Conservation (phyloP, 139 green algal genomes). For the Microglena sp. region DNA sequence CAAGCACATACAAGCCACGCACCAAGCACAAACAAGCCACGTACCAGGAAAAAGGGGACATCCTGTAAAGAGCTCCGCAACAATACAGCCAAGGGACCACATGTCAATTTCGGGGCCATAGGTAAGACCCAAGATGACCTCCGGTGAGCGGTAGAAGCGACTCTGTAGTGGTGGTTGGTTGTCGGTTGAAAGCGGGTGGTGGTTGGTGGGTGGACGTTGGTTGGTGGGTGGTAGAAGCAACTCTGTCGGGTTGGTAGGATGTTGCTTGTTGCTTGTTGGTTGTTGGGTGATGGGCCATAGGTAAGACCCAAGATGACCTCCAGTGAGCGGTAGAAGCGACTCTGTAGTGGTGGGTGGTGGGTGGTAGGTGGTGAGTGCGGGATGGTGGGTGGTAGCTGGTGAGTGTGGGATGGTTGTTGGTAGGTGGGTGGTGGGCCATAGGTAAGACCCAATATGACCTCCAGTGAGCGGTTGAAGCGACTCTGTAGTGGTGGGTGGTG, state of each 20-base stretch:
- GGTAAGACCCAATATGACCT: constrained; percentile 45
- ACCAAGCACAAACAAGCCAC: constrained; percentile 31
- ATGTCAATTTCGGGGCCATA: constrained; percentile 76
- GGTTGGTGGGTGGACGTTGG: no score
- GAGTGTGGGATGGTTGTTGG: no score
- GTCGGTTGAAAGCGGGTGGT: no score
- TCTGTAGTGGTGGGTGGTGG: no score
- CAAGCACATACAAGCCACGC: background rate
- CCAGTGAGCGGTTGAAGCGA: constrained; percentile 30
- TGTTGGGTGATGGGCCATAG: no score
- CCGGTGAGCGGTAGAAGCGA: constrained; percentile 31
- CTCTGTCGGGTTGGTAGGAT: no score
- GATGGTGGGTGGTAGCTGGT: no score
- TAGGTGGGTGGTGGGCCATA: no score
- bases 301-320: constrained; percentile 50
- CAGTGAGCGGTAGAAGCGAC: no score
- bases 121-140: constrained; percentile 45
- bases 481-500: constrained; percentile 14
- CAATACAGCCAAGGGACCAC: constrained; percentile 73
- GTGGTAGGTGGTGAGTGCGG: no score
- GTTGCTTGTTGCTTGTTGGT: no score
- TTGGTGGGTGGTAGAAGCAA: no score
- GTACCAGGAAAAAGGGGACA: constrained; percentile 49
- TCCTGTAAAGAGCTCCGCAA: constrained; percentile 29
- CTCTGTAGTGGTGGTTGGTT: constrained; percentile 14